Evolutionary conservation across 2,329 filamentous ascomycete species (phyloP).

Genomic region (Arthroderma sp.): DNA sequence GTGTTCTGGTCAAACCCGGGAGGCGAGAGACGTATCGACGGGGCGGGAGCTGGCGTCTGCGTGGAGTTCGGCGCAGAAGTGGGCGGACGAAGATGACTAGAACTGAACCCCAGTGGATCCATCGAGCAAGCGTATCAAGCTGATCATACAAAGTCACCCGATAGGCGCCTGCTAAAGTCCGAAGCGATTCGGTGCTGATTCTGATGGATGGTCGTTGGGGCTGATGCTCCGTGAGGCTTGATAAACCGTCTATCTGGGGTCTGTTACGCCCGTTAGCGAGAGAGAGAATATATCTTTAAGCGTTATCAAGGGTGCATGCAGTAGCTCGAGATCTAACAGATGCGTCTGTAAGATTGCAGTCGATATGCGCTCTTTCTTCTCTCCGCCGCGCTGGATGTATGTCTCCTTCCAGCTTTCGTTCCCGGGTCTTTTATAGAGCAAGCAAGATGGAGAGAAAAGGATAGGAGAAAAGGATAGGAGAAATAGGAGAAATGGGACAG

Average conservation of each 20-base stretch:
- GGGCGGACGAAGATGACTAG: conserved; percentile 2
- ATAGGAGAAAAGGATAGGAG: neutral
- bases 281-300: neutral
- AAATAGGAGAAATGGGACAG: neutral
- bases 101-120: conserved; percentile 1
- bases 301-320: neutral
- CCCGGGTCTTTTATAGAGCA: neutral
- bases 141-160: neutral
- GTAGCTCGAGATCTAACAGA: neutral
- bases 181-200: neutral
- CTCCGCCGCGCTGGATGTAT: neutral
- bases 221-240: neutral
- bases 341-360: neutral
- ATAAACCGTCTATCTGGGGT: neutral
- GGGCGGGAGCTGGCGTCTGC: neutral
- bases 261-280: conserved; percentile 3
- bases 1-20: neutral
- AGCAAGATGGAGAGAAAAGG: neutral
- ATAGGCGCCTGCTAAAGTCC: neutral
- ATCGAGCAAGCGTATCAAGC: neutral
- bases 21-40: neutral
- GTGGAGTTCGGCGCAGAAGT: neutral
- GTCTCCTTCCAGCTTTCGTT: neutral
- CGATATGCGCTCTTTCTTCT: neutral
- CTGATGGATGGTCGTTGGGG: neutral